Evolutionary conservation across 345 rosid genomes (phyloP).

Genomic region (Syzygium aqueum): DNA sequence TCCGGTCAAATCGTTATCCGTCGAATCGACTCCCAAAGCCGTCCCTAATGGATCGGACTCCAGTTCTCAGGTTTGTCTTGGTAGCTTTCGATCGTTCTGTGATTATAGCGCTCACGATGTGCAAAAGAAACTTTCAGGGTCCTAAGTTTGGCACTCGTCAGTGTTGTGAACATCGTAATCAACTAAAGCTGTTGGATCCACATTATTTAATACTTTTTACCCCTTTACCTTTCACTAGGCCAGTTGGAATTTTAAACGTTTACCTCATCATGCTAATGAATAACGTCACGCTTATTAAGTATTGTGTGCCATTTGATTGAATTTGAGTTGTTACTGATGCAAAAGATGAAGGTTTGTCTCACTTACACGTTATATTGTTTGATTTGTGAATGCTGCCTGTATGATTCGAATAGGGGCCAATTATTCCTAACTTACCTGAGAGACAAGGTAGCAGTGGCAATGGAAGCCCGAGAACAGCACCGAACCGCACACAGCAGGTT

Average conservation of each 20-base stretch:
- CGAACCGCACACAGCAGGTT: constrained; percentile 14
- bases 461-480: constrained; percentile 23
- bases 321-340: not conserved
- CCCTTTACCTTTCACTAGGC: not conserved
- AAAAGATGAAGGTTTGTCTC: not conserved
- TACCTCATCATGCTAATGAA: not conserved
- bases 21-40: constrained; percentile 15
- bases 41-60: constrained; percentile 35
- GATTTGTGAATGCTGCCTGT: not conserved
- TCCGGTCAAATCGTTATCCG: constrained; percentile 24
- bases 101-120: not conserved
- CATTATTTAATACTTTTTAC: not conserved
- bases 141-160: not conserved
- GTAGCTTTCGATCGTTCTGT: not conserved
- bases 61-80: constrained; percentile 25
- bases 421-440: constrained; percentile 14
- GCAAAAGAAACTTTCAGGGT: not conserved
- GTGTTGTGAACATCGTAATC: not conserved
- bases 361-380: not conserved
- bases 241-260: not conserved
- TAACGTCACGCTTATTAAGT: not conserved
- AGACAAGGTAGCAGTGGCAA: constrained; percentile 14
- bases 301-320: not conserved
- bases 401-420: constrained; percentile 13
- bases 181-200: not conserved